Conservation (phyloP, 176 grass and related monocot species). For the maize (Zea mays) region Zm-B73-REFERENCE-NAM-5.0 NC_050104.1:146075501-146076000, state of each 20-base stretch:
- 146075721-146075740: conserved; percentile 27
- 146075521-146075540: conserved; percentile 81
- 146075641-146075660: background rate
- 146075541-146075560: conserved; percentile 65
- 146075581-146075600: conserved; percentile 83
- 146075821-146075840: conserved; percentile 6
- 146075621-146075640: conserved; percentile 37
- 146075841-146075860: background rate
- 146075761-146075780: conserved; percentile 46
- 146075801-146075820: conserved; percentile 3
- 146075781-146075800: conserved; percentile 34
- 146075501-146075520: conserved; percentile 53
- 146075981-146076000: background rate
- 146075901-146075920: conserved; percentile 28
- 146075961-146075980: conserved; percentile 40
- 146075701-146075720: conserved; percentile 14
- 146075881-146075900: conserved; percentile 44
- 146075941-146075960: conserved; percentile 7
- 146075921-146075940: conserved; percentile 35
- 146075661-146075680: conserved; percentile 12
- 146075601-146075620: conserved; percentile 63
- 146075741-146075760: conserved; percentile 27
- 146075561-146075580: conserved; percentile 57
- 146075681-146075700: background rate
- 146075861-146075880: conserved; percentile 41